Evolutionary conservation across 2,329 filamentous ascomycete genomes (phyloP), one percentile per base, ranked within the genome.

Genomic region (Coleophoma cylindrospora): DNA sequence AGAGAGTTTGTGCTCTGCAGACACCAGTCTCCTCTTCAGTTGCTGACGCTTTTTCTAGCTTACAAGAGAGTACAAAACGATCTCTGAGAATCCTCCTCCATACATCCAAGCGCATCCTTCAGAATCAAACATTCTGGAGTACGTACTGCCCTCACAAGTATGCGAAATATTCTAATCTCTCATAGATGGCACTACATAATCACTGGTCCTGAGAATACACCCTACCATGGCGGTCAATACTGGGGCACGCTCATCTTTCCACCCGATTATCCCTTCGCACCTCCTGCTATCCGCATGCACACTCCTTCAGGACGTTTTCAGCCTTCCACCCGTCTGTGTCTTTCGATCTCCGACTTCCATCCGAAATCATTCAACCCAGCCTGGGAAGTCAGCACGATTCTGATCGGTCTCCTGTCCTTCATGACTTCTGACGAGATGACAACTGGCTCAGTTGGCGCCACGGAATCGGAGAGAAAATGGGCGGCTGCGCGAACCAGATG

Each of bases 351-450:
- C 61, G 94, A 99, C 67, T 99, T 97, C 71, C 94, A 99, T 66
- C 94, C 94, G 4, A 95, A 95, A 69, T 92, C 87, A 27, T 99
- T 97, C 76, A 99, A 99, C 67, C 94, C 94, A 2, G 91, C 94
- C 1, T 99, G 94, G 94, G 92, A 96, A 65, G 94, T 99, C 8
- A 92, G 87, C 49, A 99, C 94, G 0, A 99, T 99, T 57, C 75
- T 99, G 14, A 95, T 95, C 49, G 94, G 94, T 10, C 80, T 99
- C 27, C 75, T 97, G 55, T 95, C 88, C 37, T 99, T 99, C 71
- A 99, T 99, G 94, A 97, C 92, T 2, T 90, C 89, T 57, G 92
- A 99, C 65, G 94, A 99, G 73, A 96, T 97, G 87, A 99, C 94
- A 0, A 97, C 94, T 0, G 94, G 94, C 2, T 91, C 86, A 32